phyloP scores from a whole-genome alignment of 1,284 basidiomycete species.

The Ceratobasidium sp. region DNA sequence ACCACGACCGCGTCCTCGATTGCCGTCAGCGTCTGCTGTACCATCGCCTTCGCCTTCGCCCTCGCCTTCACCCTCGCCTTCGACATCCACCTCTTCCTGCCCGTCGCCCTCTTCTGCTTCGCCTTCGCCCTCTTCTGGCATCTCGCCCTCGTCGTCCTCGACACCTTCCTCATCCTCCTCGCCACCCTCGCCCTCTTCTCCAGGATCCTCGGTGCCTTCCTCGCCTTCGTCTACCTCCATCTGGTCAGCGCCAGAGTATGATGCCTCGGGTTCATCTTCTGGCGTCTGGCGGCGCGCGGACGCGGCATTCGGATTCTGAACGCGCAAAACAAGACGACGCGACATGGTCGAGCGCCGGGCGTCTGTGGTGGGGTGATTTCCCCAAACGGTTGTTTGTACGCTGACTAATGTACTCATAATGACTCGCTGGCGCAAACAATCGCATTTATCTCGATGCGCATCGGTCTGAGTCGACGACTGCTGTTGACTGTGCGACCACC shows the following conservation, averaged over 20 bases:
- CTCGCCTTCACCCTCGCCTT: constrained; percentile 43
- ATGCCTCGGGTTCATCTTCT: neutral
- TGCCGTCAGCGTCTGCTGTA: constrained; percentile 20
- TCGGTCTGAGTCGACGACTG: constrained; percentile 23
- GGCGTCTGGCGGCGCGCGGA: neutral
- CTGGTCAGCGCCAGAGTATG: neutral
- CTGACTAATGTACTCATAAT: neutral
- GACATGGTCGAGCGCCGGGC: constrained; percentile 8
- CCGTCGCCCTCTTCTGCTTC: constrained; percentile 43
- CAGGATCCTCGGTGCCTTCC: neutral
- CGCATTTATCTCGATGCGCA: constrained; percentile 28
- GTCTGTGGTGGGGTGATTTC: neutral
- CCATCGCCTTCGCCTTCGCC: constrained; percentile 35
- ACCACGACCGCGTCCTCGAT: constrained; percentile 44
- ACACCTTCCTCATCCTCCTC: constrained; percentile 48
- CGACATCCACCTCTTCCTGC: constrained; percentile 47
- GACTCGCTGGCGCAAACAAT: constrained; percentile 34
- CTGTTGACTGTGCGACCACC: constrained; percentile 20
- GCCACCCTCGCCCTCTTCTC: constrained; percentile 38
- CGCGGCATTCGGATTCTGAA: constrained; percentile 6
- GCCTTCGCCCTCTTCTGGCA: constrained; percentile 45
- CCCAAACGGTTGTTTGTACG: neutral
- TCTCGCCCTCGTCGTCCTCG: constrained; percentile 48
- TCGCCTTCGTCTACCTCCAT: constrained; percentile 22
- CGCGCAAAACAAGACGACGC: constrained; percentile 28